These are phyloP conservation scores for Wilhelminamyces savonicus DNA, from an alignment of 805 yeast species.

Conservation along the genomic window DNA sequence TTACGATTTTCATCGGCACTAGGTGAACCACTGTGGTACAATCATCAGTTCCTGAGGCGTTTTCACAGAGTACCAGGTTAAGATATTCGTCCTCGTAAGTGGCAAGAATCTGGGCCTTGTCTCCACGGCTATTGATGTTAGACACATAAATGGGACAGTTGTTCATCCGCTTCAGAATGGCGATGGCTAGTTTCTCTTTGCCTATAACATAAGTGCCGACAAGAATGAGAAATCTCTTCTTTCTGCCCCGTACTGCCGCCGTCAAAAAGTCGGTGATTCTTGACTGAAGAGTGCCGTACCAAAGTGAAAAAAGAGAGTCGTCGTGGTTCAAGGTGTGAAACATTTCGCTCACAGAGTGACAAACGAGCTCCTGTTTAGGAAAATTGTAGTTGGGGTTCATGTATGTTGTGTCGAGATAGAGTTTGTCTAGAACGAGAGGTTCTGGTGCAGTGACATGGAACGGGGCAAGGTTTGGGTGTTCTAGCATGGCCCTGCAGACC, in stretches of 20 bases:
- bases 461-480: conserved; percentile 21
- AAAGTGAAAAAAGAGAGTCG: conserved; percentile 16
- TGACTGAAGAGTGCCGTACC: conserved; percentile 32
- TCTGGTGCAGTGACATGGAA: conserved; percentile 10
- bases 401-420: conserved; percentile 90
- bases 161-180: conserved; percentile 44
- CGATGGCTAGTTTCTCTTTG: conserved; percentile 77
- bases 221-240: conserved; percentile 46
- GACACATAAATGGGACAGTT: conserved; percentile 51
- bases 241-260: conserved; percentile 7
- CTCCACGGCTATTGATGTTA: conserved; percentile 38
- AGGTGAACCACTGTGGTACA: conserved; percentile 51
- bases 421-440: conserved; percentile 39
- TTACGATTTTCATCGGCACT: conserved; percentile 56
- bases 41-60: conserved; percentile 36
- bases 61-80: conserved; percentile 19
- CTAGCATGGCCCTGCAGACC: conserved; percentile 49
- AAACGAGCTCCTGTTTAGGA: conserved; percentile 70
- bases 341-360: conserved; percentile 53
- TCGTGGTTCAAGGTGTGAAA: conserved; percentile 26
- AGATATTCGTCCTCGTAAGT: conserved; percentile 41
- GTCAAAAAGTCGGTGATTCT: conserved; percentile 33
- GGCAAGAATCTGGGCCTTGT: conserved; percentile 34
- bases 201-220: conserved; percentile 93
- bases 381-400: conserved; percentile 67